These are phyloP conservation scores for Postia placenta DNA, from an alignment of 768 basidiomycete genomes.

Conservation along the genomic window DNA sequence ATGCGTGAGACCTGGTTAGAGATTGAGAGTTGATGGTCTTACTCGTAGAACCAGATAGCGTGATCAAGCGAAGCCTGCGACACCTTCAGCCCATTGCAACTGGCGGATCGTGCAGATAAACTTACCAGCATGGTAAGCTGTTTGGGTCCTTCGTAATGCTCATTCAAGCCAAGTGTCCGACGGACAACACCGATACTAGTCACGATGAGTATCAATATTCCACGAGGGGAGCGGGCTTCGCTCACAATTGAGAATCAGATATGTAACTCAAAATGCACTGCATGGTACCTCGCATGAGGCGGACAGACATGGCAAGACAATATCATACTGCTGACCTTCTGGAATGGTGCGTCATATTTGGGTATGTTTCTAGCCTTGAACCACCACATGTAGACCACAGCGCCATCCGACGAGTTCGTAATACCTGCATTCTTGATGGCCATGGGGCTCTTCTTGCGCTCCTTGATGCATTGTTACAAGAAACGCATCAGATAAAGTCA, in stretches of 20 bases:
- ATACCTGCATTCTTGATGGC: conserved; percentile 52
- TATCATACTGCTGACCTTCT: conserved; percentile 46
- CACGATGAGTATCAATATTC: neutral
- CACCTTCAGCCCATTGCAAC: neutral
- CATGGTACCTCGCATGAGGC: neutral
- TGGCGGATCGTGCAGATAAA: conserved; percentile 7
- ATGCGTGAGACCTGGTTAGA: neutral
- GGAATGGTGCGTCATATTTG: conserved; percentile 63
- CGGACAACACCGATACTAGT: conserved; percentile 51
- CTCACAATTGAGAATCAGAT: conserved; percentile 72
- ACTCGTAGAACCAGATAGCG: conserved; percentile 77
- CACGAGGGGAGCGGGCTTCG: neutral
- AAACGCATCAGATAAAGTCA: neutral
- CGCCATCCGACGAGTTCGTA: conserved; percentile 38
- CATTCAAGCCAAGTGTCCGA: conserved; percentile 45
- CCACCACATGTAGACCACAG: conserved; percentile 62
- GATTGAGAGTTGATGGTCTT: conserved; percentile 15
- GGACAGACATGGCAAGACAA: neutral
- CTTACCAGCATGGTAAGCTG: conserved; percentile 58
- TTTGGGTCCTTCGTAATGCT: conserved; percentile 37
- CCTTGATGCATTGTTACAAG: conserved; percentile 37
- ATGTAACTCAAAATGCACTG: conserved; percentile 78
- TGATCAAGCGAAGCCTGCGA: conserved; percentile 73
- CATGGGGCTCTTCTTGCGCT: conserved; percentile 63
- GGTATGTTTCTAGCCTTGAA: conserved; percentile 69